Conservation (phyloP, 2,329 filamentous ascomycete genomes). For the Colletotrichum sidae region DNA sequence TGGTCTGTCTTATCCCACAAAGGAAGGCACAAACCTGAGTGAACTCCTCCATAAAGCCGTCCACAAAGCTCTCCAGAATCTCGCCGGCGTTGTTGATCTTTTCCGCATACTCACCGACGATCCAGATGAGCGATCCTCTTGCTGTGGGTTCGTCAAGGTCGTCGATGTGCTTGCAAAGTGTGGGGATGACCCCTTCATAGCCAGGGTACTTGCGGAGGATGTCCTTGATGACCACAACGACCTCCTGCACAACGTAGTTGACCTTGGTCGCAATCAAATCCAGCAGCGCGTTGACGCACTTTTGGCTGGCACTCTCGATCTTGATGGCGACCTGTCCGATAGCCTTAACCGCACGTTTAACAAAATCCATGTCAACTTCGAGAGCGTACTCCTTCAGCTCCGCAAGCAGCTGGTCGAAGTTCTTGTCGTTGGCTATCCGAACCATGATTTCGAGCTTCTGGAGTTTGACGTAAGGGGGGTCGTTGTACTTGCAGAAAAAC, state of each 20-base stretch:
- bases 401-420: conserved; percentile 92
- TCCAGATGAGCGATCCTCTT: conserved; percentile 94
- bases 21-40: conserved; percentile 74
- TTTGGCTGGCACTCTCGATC: conserved; percentile 94
- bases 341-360: conserved; percentile 91
- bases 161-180: conserved; percentile 95
- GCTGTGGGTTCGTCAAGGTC: conserved; percentile 95
- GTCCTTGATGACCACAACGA: conserved; percentile 98
- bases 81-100: conserved; percentile 99
- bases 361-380: conserved; percentile 99
- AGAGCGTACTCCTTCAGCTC: conserved; percentile 97
- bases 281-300: conserved; percentile 92
- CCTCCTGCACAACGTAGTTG: conserved; percentile 98
- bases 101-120: conserved; percentile 98
- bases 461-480: conserved; percentile 96
- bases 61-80: conserved; percentile 90
- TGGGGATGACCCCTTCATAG: conserved; percentile 97
- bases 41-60: conserved; percentile 95
- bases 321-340: conserved; percentile 99
- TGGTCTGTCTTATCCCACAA: not conserved
- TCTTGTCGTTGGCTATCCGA: conserved; percentile 96
- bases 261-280: conserved; percentile 98
- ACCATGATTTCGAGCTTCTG: conserved; percentile 99
- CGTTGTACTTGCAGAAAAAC: conserved; percentile 99
- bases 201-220: conserved; percentile 98